Conservation (phyloP, 2,329 filamentous ascomycete genomes). For the Akanthomyces muscarius region DNA sequence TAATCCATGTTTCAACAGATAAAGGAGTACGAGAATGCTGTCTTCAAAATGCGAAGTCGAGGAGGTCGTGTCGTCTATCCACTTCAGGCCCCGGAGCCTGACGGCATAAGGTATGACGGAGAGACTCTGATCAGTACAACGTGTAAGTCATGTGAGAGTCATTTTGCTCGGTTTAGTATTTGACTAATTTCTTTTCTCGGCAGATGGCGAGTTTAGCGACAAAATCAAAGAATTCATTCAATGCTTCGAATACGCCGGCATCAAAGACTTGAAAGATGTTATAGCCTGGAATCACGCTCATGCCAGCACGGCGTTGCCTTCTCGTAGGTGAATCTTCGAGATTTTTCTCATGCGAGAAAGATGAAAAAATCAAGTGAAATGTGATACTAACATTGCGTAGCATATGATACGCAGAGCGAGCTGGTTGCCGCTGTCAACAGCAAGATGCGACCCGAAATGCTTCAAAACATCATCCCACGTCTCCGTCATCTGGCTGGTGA, state of each 20-base stretch:
- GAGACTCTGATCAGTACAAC: slow-evolving; percentile 1
- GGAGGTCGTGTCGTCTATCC: slow-evolving; percentile 1
- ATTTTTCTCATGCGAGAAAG: not conserved
- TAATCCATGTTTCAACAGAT: not conserved
- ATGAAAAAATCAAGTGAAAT: too few species aligned
- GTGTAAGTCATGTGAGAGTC: not conserved
- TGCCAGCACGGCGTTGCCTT: not conserved
- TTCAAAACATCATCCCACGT: not conserved
- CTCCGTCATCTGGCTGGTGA: not conserved
- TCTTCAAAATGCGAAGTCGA: not conserved
- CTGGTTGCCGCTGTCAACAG: not conserved
- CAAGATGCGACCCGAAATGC: not conserved
- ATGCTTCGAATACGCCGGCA: slow-evolving; percentile 1
- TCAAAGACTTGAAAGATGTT: slow-evolving; percentile 11
- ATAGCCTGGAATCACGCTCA: slow-evolving; percentile 13
- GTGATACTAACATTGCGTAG: not conserved
- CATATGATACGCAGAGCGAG: slow-evolving; percentile 9
- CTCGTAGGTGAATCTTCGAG: not conserved
- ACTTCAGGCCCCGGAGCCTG: not conserved
- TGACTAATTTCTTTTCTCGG: not conserved
- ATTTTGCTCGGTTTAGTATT: too few species aligned
- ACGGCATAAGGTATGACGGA: not conserved
- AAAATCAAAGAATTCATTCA: slow-evolving; percentile 12
- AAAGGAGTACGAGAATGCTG: slow-evolving; percentile 3
- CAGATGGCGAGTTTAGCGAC: slow-evolving; percentile 15